These are phyloP conservation scores for Pyronema domesticum DNA, from an alignment of 495 filamentous ascomycete species.

Conservation along the genomic window DNA sequence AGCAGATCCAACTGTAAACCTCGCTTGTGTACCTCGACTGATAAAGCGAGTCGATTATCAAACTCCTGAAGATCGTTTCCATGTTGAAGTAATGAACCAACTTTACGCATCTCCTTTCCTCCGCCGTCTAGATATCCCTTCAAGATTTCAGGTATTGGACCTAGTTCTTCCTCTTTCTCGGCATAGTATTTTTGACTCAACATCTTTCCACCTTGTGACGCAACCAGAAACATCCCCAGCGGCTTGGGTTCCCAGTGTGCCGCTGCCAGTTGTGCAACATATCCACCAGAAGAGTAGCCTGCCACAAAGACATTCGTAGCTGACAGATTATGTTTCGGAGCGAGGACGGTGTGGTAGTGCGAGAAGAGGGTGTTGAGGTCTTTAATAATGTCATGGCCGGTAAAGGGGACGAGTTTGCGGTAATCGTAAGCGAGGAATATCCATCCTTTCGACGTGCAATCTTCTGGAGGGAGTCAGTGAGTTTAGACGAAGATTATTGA, in stretches of 20 bases:
- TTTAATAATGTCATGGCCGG: slow-evolving; percentile 11
- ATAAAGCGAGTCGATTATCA: neutral
- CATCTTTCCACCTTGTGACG: neutral
- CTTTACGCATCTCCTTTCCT: neutral
- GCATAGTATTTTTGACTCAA: neutral
- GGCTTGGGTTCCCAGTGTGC: slow-evolving; percentile 10
- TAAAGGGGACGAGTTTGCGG: slow-evolving; percentile 15
- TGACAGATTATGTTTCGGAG: neutral
- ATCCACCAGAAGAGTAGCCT: slow-evolving; percentile 16
- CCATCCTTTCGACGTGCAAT: slow-evolving; percentile 3
- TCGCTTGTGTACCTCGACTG: neutral
- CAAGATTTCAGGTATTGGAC: neutral
- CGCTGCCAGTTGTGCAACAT: slow-evolving; percentile 13
- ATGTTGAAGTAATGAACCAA: neutral
- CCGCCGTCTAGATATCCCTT: neutral
- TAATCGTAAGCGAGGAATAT: slow-evolving; percentile 15
- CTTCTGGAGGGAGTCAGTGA: neutral
- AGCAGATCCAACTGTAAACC: slow-evolving; percentile 8
- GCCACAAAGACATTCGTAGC: slow-evolving; percentile 8
- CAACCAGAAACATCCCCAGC: slow-evolving; percentile 1
- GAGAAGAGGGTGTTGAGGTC: slow-evolving; percentile 11
- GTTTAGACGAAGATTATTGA: neutral
- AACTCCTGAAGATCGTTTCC: neutral
- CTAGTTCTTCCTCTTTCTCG: neutral
- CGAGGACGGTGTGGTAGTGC: slow-evolving; percentile 6